Base-by-base conservation (phyloP, 768 basidiomycete species). In the Mycena belliarum region DNA sequence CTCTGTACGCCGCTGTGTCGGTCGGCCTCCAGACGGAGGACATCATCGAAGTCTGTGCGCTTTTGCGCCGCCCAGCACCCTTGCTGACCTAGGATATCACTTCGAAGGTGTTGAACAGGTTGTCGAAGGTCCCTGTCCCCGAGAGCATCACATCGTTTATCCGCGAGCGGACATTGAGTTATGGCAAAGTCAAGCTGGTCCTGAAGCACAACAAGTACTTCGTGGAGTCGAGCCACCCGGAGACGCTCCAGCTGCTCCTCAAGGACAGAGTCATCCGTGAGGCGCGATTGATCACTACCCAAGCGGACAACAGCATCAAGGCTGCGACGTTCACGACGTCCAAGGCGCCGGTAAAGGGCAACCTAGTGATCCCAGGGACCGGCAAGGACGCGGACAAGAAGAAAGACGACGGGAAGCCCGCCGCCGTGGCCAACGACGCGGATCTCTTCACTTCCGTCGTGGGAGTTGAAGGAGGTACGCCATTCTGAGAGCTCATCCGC, bases 111-210 rank as follows among this genome's bases (percentile, higher is more conserved):
- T 76, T 93, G 60, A 91, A 92, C 69, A 83, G 89, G 47, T 70
- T 91, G 60, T 93, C 90, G 6, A 91, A 92, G 83, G 94, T 97
- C 11, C 96, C 95, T 3, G 90, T 99, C 7, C 95, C 97, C 0
- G 88, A 93, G 41, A 83, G 81, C 44, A 93, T 98, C 63, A 82
- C 87, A 46, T 78, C 82, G 12, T 92, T 95, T 68, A 98, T 99
- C 65, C 87, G 91, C 65, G 89, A 93, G 60, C 91, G 95, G 63
- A 99, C 97, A 0, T 74, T 94, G 54, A 97, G 95, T 50, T 98
- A 98, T 66, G 97, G 97, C 50, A 99, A 99, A 77, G 93, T 98
- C 71, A 96, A 98, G 69, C 86, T 99, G 46, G 97, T 99, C 8
- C 77, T 99, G 64, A 98, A 99, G 71, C 91, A 98, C 71, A 98